Evolutionary conservation across 2,329 filamentous ascomycete species (phyloP), one percentile per base, ranked within the genome.

Genomic region (Coleophoma cylindrospora): DNA sequence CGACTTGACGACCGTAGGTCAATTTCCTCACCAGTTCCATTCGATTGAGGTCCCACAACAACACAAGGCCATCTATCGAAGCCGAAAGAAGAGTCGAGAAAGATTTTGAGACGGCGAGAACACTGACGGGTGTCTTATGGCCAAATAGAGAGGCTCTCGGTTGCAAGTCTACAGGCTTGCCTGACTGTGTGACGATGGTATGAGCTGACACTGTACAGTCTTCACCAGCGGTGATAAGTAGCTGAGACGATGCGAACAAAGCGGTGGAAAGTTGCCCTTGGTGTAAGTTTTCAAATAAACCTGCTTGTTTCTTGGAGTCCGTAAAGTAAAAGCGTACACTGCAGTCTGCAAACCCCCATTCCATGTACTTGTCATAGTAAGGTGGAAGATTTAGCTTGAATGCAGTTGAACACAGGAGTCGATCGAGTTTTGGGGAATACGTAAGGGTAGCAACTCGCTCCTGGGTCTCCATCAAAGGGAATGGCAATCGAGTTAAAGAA

Each of bases 321-420:
- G 86, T 84, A 49, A 87, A 82, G 70, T 89, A 96, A 74, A 99
- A 97, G 4, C 94, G 86, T 27, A 99, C 80, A 58, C 89, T 95
- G 59, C 89, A 89, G 67, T 99, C 94, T 1, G 89, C 87, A 61
- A 95, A 97, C 1, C 92, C 92, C 92, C 92, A 97, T 70, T 96
- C 91, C 58, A 97, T 79, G 62, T 90, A 96, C 60, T 91, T 91
- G 68, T 97, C 91, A 63, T 90, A 95, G 45, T 74, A 72, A 0
- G 92, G 91, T 0, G 91, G 87, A 12, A 97, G 83, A 61, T 96
- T 94, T 40, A 96, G 76, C 17, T 90, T 81, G 68, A 95, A 90
- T 0, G 91, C 84, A 14, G 89, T 87, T 3, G 90, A 86, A 61
- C 87, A 95, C 3, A 97, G 75, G 4, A 97, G 73, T 13, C 89